These are phyloP conservation scores for Piper longum DNA, from an alignment of 164 flowering plant genomes.

Conservation along the genomic window DNA sequence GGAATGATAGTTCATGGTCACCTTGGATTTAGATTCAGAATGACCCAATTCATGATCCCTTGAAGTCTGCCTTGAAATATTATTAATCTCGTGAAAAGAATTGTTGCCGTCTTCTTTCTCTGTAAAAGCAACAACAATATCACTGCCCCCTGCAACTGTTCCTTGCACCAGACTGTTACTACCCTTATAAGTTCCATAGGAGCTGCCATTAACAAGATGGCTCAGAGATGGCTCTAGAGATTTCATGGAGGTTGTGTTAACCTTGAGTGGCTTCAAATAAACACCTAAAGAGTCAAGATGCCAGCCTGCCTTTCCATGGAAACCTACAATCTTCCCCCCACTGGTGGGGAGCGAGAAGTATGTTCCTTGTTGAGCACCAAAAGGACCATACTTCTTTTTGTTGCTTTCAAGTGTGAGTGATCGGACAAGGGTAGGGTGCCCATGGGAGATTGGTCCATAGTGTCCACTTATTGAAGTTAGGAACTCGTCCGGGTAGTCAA, in stretches of 20 bases:
- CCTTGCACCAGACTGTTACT: conserved; percentile 51
- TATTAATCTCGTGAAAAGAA: conserved; percentile 2
- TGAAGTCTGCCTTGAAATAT: conserved; percentile 11
- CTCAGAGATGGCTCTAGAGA: conserved; percentile 14
- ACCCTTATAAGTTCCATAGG: conserved; percentile 4
- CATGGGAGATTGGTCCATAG: conserved; percentile 30
- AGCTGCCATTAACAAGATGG: conserved; percentile 5
- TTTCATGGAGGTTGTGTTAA: conserved; percentile 14
- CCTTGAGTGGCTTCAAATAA: too few species aligned
- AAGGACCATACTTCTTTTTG: too few species aligned
- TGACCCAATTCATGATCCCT: conserved; percentile 5
- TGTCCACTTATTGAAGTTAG: conserved; percentile 49
- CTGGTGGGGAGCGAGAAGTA: too few species aligned
- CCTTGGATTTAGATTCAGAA: not conserved
- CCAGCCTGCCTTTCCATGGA: too few species aligned
- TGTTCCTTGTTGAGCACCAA: too few species aligned
- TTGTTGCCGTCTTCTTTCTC: conserved; percentile 24
- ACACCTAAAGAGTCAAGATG: too few species aligned
- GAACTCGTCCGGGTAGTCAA: conserved; percentile 57
- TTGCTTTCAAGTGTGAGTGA: too few species aligned
- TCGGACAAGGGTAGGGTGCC: conserved; percentile 16
- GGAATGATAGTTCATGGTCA: not conserved
- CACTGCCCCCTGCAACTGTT: conserved; percentile 26
- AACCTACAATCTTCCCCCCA: too few species aligned
- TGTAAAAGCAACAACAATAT: conserved; percentile 38